Percentiles rank a stretch among this genome's conserved stretches.
Evolutionary conservation across 2,329 filamentous ascomycete species (phyloP).

Genomic region (Fonsecaea nubica): DNA sequence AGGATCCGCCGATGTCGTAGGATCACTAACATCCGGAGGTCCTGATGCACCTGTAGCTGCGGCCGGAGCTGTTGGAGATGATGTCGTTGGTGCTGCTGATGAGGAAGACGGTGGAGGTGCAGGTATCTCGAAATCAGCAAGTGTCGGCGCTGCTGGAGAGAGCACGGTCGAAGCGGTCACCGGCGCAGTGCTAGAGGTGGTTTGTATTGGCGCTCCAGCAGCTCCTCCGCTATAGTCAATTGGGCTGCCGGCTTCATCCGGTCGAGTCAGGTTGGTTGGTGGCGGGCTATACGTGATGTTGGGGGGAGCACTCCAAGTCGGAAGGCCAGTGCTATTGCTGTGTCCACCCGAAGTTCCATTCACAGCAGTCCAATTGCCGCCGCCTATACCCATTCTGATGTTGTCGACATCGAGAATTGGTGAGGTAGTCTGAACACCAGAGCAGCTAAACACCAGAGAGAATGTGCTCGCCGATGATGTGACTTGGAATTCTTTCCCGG

Average conservation of each 20-base stretch:
- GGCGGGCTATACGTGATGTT: slow-evolving; percentile 10
- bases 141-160: not conserved
- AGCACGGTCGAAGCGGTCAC: not conserved
- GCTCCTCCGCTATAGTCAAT: not conserved
- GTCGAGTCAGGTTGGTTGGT: slow-evolving; percentile 14
- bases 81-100: not conserved
- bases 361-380: slow-evolving; percentile 66
- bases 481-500: slow-evolving; percentile 21
- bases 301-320: slow-evolving; percentile 6
- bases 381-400: slow-evolving; percentile 85
- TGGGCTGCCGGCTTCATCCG: not conserved
- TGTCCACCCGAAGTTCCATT: slow-evolving; percentile 14
- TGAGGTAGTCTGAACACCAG: slow-evolving; percentile 12
- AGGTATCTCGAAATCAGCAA: not conserved
- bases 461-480: slow-evolving; percentile 15
- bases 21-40: not conserved
- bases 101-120: not conserved
- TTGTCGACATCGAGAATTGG: slow-evolving; percentile 64
- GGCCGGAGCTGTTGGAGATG: not conserved
- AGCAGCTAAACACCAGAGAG: slow-evolving; percentile 22
- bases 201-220: not conserved
- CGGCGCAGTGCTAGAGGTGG: not conserved
- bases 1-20: not conserved
- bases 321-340: slow-evolving; percentile 17
- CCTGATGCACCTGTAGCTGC: not conserved